Evolutionary conservation across 768 basidiomycete genomes (phyloP), one percentile per base, ranked within the genome.

Genomic region (Grammothele lineata): DNA sequence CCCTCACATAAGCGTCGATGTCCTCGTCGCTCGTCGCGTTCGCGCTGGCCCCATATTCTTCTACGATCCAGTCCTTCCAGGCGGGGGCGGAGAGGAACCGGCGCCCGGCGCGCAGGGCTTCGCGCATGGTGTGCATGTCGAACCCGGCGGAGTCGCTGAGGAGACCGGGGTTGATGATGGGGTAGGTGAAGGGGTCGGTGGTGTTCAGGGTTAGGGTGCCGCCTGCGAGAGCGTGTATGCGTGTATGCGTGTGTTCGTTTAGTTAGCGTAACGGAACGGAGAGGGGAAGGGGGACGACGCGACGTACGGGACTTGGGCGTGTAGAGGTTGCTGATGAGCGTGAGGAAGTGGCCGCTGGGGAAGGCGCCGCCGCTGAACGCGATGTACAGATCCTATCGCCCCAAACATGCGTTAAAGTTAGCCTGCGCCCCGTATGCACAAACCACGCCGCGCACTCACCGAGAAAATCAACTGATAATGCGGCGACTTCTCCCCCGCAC

Each of bases 181-280:
- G 72, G 34, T 58, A 45, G 37, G 66, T 63, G 60, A 75, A 76
- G 7, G 72, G 62, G 51, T 65, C 59, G 10, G 64, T 66, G 7
- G 68, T 67, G 44, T 63, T 69, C 53, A 74, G 40, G 14, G 47
- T 48, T 5, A 48, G 15, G 30, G n/a, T 36, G 22, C 56, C 56
- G 19, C 43, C 43, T 44, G 21, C 15, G 37, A n/a, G 36, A 45
- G n/a, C n/a, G n/a, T n/a, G n/a, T 14, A 11, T 4, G 11, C 23
- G 15, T n/a, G 9, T 25, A 12, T 11, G 21, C 19, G 15, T 5
- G 18, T 19, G n/a, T 18, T 2, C n/a, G 10, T 12, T 12, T 25
- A 15, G 26, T 19, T 14, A 7, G 11, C 24, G 23, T 15, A 10
- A 6, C 11, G 23, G 14, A 44, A 18, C 4, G n/a, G 5, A 21